Conservation (phyloP, 2,329 filamentous ascomycete species). For the Paracorniculantispora psalliotae region DNA sequence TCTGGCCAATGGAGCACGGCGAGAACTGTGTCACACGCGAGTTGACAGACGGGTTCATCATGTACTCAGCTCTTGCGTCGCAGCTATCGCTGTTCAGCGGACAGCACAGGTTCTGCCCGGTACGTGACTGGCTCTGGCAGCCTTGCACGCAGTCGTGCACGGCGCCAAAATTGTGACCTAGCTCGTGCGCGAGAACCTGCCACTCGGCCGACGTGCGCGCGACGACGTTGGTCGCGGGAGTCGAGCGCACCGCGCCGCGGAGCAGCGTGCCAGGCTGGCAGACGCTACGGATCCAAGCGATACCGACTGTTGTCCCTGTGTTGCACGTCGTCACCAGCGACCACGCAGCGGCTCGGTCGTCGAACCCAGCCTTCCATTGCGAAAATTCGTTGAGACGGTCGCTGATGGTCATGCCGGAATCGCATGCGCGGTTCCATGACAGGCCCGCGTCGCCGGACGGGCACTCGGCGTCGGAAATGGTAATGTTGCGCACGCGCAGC, state of each 20-base stretch:
- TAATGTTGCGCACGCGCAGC: conserved; percentile 73
- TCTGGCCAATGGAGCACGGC: conserved; percentile 76
- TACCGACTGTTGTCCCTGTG: conserved; percentile 72
- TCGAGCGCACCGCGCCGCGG: conserved; percentile 3
- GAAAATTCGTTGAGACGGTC: conserved; percentile 77
- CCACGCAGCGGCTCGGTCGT: conserved; percentile 78
- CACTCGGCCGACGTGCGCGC: conserved; percentile 72
- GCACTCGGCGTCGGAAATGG: conserved; percentile 64
- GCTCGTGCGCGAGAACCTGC: conserved; percentile 87
- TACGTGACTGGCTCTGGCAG: conserved; percentile 50
- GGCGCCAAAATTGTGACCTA: conserved; percentile 81
- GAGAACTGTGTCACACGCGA: conserved; percentile 68
- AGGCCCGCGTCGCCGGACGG: conserved; percentile 53
- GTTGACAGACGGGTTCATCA: conserved; percentile 85
- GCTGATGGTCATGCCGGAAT: conserved; percentile 54
- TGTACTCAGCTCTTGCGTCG: conserved; percentile 64
- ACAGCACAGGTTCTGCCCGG: conserved; percentile 56
- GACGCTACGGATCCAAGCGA: conserved; percentile 81
- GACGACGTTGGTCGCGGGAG: conserved; percentile 71
- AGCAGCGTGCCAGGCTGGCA: conserved; percentile 51
- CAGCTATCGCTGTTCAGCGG: conserved; percentile 61
- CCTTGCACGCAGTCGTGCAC: conserved; percentile 73
- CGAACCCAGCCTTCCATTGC: conserved; percentile 65
- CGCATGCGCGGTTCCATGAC: conserved; percentile 75
- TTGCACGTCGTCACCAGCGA: conserved; percentile 71